phyloP scores from a whole-genome alignment of 805 yeast genomes.

The Wickerhamomyces strasburgensis region DNA sequence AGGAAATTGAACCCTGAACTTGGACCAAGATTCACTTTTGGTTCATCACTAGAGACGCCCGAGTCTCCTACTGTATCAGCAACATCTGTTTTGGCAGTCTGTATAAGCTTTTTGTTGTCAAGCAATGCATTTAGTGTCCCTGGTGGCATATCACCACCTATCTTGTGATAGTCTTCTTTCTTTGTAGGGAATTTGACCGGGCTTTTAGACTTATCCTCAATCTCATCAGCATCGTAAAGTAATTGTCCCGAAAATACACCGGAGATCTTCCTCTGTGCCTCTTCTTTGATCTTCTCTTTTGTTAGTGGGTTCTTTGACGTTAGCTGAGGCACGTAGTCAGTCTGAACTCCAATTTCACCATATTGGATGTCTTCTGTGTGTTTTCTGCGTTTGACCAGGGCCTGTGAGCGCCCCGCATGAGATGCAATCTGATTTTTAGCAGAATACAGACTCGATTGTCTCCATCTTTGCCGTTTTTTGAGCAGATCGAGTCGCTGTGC shows the following conservation, averaged over 20 bases:
- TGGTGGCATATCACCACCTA: conserved; percentile 6
- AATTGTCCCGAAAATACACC: conserved; percentile 25
- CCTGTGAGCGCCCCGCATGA: not conserved
- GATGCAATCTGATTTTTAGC: conserved; percentile 10
- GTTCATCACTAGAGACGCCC: conserved; percentile 1
- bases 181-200: conserved; percentile 19
- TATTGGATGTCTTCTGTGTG: conserved; percentile 4
- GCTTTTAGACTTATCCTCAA: conserved; percentile 15
- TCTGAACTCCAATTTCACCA: conserved; percentile 22
- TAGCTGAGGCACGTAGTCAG: conserved; percentile 19
- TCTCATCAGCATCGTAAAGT: conserved; percentile 21
- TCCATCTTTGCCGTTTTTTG: conserved; percentile 26
- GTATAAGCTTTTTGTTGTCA: conserved; percentile 17
- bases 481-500: conserved; percentile 22
- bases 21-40: conserved; percentile 17
- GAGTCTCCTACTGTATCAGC: no score
- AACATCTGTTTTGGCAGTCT: conserved; percentile 9
- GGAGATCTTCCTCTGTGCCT: conserved; percentile 20
- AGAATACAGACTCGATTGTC: conserved; percentile 22
- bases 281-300: conserved; percentile 10
- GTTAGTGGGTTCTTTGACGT: conserved; percentile 12
- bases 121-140: conserved; percentile 15
- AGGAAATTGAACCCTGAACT: conserved; percentile 28
- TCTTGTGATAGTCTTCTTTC: not conserved
- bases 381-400: no score